Base-by-base conservation (phyloP, 768 basidiomycete genomes). In the Psilocybe sp. region DNA sequence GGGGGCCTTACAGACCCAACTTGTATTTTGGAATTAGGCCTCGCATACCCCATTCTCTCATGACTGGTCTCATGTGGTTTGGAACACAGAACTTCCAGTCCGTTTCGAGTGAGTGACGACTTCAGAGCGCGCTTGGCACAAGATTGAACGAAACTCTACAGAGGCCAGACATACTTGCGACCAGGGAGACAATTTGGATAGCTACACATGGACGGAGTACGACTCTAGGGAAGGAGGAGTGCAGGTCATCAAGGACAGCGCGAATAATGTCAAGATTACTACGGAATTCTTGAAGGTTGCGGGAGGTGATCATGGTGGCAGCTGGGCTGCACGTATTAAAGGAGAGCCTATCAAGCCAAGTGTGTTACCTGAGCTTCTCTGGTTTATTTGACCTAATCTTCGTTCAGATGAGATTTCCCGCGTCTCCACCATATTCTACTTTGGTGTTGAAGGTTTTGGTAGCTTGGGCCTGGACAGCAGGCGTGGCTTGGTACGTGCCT, bases 31-130 rank as follows among this genome's bases (percentile, higher is more conserved):
- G 95, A 15, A 74, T 97, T 40, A 74, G 91, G 43, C 91, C 95
- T 11, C 78, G 87, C 39, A 70, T 92, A 54, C 92, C 94, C 0
- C 82, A 90, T 59, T 92, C 90, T n/a, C 77, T 98, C 20, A 80
- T 94, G 84, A 92, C 89, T 2, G 95, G 95, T 11, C 79, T 98
- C 32, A 81, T 96, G 68, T 98, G 95, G 95, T 93, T 91, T 64
- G 91, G 94, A 28, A 85, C 90, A 7, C 84, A 91, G 35, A 80
- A 96, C 68, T 97, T 82, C 62, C 76, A 84, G 61, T 86, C 90
- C 55, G 68, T 84, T 50, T 64, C 69, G 52, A 77, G 88, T 85
- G 53, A 65, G 87, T 72, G 35, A n/a, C 58, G 16, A 50, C 20
- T 49, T 47, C 53, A 40, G 39, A 33, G 2, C 36, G 36, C 49